Conservation (phyloP, 345 rosid genomes). For the Rhizophora apiculata region DNA sequence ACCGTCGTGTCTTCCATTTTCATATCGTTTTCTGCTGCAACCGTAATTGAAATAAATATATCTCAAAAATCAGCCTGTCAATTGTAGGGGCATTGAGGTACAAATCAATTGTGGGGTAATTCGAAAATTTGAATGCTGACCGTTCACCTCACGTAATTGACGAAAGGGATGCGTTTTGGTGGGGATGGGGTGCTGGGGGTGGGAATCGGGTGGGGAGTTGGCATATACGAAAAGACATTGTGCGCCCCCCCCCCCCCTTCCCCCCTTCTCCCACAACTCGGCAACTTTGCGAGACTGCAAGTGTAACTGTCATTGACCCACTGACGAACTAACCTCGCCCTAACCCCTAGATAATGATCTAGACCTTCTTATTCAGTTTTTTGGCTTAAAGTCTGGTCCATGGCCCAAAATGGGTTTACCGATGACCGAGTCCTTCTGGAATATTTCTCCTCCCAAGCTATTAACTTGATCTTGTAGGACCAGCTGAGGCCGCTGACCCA, state of each 20-base stretch:
- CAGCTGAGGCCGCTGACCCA: too few species aligned
- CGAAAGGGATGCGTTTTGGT: background rate
- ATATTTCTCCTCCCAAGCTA: too few species aligned
- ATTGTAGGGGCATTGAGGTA: background rate
- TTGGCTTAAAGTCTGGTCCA: too few species aligned
- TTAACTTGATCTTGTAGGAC: too few species aligned
- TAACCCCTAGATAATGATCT: background rate
- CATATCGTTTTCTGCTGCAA: too few species aligned
- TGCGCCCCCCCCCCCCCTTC: background rate
- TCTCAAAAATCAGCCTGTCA: too few species aligned
- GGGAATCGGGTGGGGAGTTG: background rate
- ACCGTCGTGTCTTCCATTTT: too few species aligned
- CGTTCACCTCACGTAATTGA: background rate
- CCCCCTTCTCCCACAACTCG: background rate
- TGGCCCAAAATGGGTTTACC: too few species aligned
- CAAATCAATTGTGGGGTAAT: background rate
- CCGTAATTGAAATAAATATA: too few species aligned
- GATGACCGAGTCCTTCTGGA: too few species aligned
- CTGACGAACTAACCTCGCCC: background rate
- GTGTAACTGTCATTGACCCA: background rate
- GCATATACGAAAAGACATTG: constrained; percentile 12
- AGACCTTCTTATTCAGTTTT: background rate
- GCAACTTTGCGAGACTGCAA: background rate
- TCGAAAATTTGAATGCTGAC: background rate
- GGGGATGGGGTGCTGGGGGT: background rate